Conservation (phyloP, 352 stramenopile genomes). For the Phytopythium vexans region DNA sequence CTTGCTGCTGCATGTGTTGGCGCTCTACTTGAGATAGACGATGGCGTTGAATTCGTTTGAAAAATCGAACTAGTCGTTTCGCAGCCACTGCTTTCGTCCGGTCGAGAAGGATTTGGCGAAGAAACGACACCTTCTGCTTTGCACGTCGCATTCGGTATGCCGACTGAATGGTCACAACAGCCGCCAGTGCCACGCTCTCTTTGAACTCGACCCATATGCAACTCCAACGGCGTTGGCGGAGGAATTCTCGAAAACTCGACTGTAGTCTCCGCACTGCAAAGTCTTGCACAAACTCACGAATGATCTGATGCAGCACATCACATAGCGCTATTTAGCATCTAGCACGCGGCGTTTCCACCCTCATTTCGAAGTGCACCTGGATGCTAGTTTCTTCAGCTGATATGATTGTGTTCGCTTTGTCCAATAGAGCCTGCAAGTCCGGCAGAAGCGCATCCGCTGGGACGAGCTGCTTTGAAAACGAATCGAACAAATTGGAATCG, state of each 20-base stretch:
- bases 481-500: slow-evolving; percentile 66
- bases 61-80: slow-evolving; percentile 24
- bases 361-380: slow-evolving; percentile 20
- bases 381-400: slow-evolving; percentile 38
- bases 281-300: slow-evolving; percentile 35
- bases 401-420: slow-evolving; percentile 39
- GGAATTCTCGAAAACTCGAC: slow-evolving; percentile 23
- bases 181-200: slow-evolving; percentile 31
- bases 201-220: slow-evolving; percentile 29
- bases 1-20: too few species aligned
- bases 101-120: slow-evolving; percentile 16
- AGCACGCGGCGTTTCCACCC: background rate
- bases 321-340: background rate
- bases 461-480: slow-evolving; percentile 65
- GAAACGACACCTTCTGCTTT: slow-evolving; percentile 19
- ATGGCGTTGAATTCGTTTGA: slow-evolving; percentile 1
- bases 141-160: slow-evolving; percentile 30
- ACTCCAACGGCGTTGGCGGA: slow-evolving; percentile 41
- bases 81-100: slow-evolving; percentile 19
- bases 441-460: slow-evolving; percentile 42
- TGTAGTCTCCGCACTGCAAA: slow-evolving; percentile 49
- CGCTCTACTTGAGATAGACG: too few species aligned
- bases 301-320: slow-evolving; percentile 19
- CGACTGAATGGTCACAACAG: slow-evolving; percentile 44
- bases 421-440: slow-evolving; percentile 30